Evolutionary conservation across 768 basidiomycete species (phyloP), one percentile per base, ranked within the genome.

Genomic region (Mycena alexandri): DNA sequence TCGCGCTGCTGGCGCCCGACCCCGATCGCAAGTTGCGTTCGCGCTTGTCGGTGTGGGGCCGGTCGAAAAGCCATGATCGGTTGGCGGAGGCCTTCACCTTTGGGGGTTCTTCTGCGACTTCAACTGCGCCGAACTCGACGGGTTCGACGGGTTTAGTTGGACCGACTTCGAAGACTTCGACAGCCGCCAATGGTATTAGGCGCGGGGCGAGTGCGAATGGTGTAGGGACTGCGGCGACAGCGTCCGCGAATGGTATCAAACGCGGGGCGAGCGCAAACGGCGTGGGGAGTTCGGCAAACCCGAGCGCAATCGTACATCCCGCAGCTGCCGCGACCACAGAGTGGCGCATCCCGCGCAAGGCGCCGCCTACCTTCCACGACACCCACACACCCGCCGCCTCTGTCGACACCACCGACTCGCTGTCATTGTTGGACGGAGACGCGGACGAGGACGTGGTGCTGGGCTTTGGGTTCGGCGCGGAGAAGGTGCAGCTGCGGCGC

Each of bases 1-100:
- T 70, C 48, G 64, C 69, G n/a, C 61, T 59, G 10, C 61, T 70
- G 36, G 50, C 69, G 16, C 69, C 69, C 14, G 69, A 70, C 38
- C 54, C 68, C 4, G 55, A 55, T 11, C 36, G 33, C 22, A 13
- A 19, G 38, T 2, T 8, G 21, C 8, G 21, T 11, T 17, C 25
- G 43, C 58, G 46, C 11, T 22, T 64, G 12, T 36, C 63, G 0
- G 58, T 52, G 14, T 66, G 65, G 65, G 44, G 24, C 19, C 65
- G 64, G 3, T 24, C 42, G 42, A 25, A 43, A 10, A 44, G 48
- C 24, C 56, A 46, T 11, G 44, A 53, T 22, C 24, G 56, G 19
- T 47, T 57, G 38, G 55, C 24, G 41, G 57, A 59, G 38, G 50
- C 50, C 51, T 25, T 34, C 9, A 4, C 38, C 44, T n/a, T 29